Base-by-base conservation (phyloP, 129 eudicot species). In the Arctium lappa region DNA sequence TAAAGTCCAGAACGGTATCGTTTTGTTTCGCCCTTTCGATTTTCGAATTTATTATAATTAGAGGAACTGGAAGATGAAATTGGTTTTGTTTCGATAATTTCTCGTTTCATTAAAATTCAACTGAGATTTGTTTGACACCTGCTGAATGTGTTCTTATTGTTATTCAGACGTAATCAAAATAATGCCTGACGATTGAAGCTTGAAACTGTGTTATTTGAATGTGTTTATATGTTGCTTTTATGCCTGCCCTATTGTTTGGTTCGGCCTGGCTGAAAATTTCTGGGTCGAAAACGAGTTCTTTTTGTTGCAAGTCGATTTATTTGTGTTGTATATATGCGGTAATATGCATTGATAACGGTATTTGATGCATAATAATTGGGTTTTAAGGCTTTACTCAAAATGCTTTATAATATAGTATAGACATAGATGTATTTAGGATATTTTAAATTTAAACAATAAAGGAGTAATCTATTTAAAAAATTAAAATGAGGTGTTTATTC, bases 1-100 rank as follows among this genome's bases (percentile, higher is more conserved):
- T 65, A 94, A 91, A 89, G 90, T 92, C 65, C 98, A 94, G 82
- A 87, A 92, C 30, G 98, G 98, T 94, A 86, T 70, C 31, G 75
- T 29, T 76, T 77, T 4, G 22, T 68, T 60, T 65, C 6, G 1
- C 9, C 22, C 30, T 79, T 81, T 13, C 3, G 74, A n/a, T 75
- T 84, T 77, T 60, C 6, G 60, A 46, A 15, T 27, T 79, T 78
- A 8, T 40, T 42, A 36, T 65, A 13, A 8, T 75, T 62, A 11
- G 4, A 5, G 7, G 40, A 36, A 38, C 11, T 56, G 9, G 66
- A 63, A 79, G 31, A 16, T 36, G 83, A 22, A 74, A 74, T 71
- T 65, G 65, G 11, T 37, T 39, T 29, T 74, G 6, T 3, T 48
- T n/a, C 13, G 77, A 72, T 40, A 30, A 12, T 65, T 46, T 65